Conservation (phyloP, 2,329 filamentous ascomycete species). For the Aspergillus fructus region DNA sequence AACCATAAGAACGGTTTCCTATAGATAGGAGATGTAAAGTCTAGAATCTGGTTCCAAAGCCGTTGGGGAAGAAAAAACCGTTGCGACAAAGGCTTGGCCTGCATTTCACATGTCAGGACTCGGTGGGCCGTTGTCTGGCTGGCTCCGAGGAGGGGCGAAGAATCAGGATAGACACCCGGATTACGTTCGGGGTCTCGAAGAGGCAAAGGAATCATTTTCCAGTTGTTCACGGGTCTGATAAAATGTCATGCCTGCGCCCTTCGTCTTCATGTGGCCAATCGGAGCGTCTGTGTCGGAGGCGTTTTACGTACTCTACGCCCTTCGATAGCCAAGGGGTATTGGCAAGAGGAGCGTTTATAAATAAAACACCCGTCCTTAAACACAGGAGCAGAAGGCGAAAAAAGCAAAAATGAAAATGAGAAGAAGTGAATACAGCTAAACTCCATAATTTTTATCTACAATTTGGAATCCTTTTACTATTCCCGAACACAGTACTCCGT, state of each 20-base stretch:
- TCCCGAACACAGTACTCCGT: not conserved
- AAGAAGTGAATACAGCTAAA: not conserved
- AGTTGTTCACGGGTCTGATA: too few species aligned
- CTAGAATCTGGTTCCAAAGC: not conserved
- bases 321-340: not conserved
- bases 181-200: not conserved
- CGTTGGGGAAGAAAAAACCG: not conserved
- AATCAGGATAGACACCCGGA: not conserved
- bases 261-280: not conserved
- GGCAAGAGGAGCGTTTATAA: not conserved
- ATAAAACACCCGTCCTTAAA: not conserved
- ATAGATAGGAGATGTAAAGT: not conserved
- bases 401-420: not conserved
- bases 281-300: not conserved
- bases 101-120: conserved; percentile 9
- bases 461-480: not conserved
- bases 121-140: not conserved
- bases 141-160: not conserved
- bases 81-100: not conserved
- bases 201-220: too few species aligned
- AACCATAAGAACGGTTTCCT: not conserved
- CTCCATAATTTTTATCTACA: not conserved
- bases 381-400: not conserved
- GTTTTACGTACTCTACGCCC: not conserved
- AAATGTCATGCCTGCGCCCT: not conserved